A percentile compares a stretch with the other conserved stretches of the same genome.
Conservation (phyloP, 352 stramenopile species). For the Pythium utonaiense region DNA sequence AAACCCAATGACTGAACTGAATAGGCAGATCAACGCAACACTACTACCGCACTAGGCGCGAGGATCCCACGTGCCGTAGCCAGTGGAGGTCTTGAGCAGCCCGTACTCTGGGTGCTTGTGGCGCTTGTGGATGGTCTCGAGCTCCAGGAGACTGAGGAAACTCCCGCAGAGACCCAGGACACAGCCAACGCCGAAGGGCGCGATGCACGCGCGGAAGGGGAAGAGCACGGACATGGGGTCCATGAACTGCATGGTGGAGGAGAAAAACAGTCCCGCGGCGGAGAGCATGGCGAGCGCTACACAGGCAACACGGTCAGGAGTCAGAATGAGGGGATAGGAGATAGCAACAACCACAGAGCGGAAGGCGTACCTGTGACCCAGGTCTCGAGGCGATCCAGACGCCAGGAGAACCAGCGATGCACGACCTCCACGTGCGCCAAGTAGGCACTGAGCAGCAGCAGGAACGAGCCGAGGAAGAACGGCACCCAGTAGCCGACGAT, state of each 20-base stretch:
- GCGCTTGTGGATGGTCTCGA: slow-evolving; percentile 76
- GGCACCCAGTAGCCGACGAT: slow-evolving; percentile 81
- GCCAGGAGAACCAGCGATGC: slow-evolving; percentile 79
- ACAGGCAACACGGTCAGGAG: background rate
- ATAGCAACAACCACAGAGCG: background rate
- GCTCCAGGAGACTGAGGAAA: slow-evolving; percentile 68
- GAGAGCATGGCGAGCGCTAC: slow-evolving; percentile 59
- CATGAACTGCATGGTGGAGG: slow-evolving; percentile 81
- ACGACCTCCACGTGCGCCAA: slow-evolving; percentile 80
- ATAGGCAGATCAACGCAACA: too few relatives aligned
- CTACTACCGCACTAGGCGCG: background rate
- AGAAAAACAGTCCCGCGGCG: slow-evolving; percentile 69
- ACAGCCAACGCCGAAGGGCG: slow-evolving; percentile 68
- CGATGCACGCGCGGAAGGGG: slow-evolving; percentile 65
- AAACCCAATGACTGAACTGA: too few relatives aligned
- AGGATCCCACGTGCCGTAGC: slow-evolving; percentile 39
- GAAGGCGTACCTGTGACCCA: slow-evolving; percentile 52
- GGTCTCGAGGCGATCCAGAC: slow-evolving; percentile 53
- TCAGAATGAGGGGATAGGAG: background rate
- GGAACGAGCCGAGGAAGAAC: slow-evolving; percentile 79
- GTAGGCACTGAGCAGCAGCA: slow-evolving; percentile 70
- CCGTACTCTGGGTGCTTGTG: slow-evolving; percentile 82
- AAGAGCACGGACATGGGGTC: slow-evolving; percentile 78
- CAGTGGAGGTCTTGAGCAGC: slow-evolving; percentile 42
- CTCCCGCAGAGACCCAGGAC: slow-evolving; percentile 57